Evolutionary conservation across 2,329 filamentous ascomycete species (phyloP), one percentile per base, ranked within the genome.

Genomic region (Cercospora brassicicola): DNA sequence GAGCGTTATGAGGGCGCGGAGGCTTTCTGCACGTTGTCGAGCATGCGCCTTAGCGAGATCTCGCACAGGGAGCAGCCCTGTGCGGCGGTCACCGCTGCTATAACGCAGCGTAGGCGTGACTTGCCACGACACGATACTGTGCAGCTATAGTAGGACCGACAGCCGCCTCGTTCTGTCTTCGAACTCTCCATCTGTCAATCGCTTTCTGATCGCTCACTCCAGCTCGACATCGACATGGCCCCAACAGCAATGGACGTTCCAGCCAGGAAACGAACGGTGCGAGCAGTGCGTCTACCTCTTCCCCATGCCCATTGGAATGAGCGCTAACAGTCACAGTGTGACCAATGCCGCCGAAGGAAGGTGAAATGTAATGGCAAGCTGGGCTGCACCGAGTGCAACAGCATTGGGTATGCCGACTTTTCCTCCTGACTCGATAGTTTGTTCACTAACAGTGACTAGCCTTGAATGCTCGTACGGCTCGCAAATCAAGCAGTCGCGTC

Each of bases 291-390:
- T 66, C 5, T 9, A 9, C 57, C 3, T 9, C 53, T 30, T 15
- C 13, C 18, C 26, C n/a, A 30, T 18, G 4, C 4, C n/a, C 13
- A 18, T 26, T 23, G 36, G n/a, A 3, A 9, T 4, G 2, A 23
- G 5, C 48, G 26, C 64, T 69, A 45, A 69, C 31, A 23, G 11
- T 30, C 45, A 18, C 23, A 69, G 67, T 69, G 67, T 45, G 67
- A 69, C 36, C 63, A 66, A 45, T 69, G 67, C 63, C 64, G 67
- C 13, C 64, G 67, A n/a, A 36, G 67, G 26, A 69, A 69, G 26
- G 64, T 66, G 31, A 69, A 69, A 63, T 69, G 67, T 42, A 65
- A 69, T 45, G 67, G 67, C 5, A 66, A 66, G 59, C 59, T 64
- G 51, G 60, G 60, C 42, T 69, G 67, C 59, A 63, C 60, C n/a